Evolutionary conservation across 2,329 filamentous ascomycete genomes (phyloP).

Genomic region (Fusarium coffeatum): DNA sequence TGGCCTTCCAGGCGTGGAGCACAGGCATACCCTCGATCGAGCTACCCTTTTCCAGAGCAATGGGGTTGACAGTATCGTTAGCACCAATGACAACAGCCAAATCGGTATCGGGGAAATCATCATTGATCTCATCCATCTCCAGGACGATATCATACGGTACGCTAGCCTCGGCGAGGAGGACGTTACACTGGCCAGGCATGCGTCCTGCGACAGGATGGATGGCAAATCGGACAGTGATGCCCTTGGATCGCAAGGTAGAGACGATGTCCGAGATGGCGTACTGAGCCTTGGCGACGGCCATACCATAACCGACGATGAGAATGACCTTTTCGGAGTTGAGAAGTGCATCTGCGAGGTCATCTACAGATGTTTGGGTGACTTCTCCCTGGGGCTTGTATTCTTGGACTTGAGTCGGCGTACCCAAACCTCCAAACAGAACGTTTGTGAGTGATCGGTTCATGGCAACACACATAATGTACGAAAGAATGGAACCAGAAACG

Average conservation of each 20-base stretch:
- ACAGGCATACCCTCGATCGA: slow-evolving; percentile 94
- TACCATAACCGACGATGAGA: slow-evolving; percentile 91
- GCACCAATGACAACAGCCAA: slow-evolving; percentile 90
- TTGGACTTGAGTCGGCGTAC: slow-evolving; percentile 66
- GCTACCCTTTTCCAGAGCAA: slow-evolving; percentile 83
- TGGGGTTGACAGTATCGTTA: slow-evolving; percentile 93
- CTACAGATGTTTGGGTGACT: slow-evolving; percentile 80
- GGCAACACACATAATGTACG: slow-evolving; percentile 86
- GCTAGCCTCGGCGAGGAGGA: slow-evolving; percentile 85
- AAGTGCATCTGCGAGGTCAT: slow-evolving; percentile 82
- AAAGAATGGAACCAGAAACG: slow-evolving; percentile 88
- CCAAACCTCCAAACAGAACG: slow-evolving; percentile 86
- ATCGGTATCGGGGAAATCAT: slow-evolving; percentile 88
- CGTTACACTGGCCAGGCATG: slow-evolving; percentile 95
- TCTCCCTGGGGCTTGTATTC: slow-evolving; percentile 83
- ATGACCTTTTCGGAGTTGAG: slow-evolving; percentile 85
- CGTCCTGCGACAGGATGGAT: slow-evolving; percentile 91
- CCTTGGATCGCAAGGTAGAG: slow-evolving; percentile 75
- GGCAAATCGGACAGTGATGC: slow-evolving; percentile 85
- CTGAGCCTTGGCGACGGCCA: slow-evolving; percentile 94
- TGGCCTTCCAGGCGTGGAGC: slow-evolving; percentile 92
- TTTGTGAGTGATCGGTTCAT: slow-evolving; percentile 95
- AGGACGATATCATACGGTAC: slow-evolving; percentile 93
- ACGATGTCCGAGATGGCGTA: slow-evolving; percentile 90
- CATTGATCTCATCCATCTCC: slow-evolving; percentile 97